phyloP scores from a whole-genome alignment of 306 rosid genomes.

The Sicyos edulis region DNA sequence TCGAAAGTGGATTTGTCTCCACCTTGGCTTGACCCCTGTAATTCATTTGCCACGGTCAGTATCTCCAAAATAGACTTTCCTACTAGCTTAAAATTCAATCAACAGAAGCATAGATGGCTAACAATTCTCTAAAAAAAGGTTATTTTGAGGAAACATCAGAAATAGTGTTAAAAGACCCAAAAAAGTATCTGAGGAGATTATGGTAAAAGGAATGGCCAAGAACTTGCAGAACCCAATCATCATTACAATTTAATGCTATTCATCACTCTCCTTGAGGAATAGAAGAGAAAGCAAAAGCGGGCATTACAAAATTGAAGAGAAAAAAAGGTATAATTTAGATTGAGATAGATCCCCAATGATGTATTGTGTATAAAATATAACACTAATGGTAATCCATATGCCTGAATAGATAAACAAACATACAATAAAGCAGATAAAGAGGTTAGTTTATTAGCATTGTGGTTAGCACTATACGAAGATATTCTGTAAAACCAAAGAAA shows the following conservation, averaged over 20 bases:
- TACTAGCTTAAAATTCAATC: neutral
- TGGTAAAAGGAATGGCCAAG: neutral
- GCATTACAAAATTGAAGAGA: neutral
- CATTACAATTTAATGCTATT: neutral
- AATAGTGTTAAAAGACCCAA: neutral
- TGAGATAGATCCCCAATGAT: neutral
- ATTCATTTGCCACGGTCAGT: conserved; percentile 20
- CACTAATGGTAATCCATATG: neutral
- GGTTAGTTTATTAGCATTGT: neutral
- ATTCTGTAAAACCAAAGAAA: neutral
- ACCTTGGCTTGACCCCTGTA: conserved; percentile 48
- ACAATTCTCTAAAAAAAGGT: neutral
- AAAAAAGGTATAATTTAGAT: neutral
- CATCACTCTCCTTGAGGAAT: neutral
- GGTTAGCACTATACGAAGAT: neutral
- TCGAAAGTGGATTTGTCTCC: conserved; percentile 33
- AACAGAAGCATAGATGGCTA: neutral
- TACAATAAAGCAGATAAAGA: neutral
- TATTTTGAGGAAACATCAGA: neutral
- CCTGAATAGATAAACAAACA: neutral
- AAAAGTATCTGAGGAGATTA: neutral
- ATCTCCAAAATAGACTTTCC: neutral
- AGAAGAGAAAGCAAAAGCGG: conserved; percentile 1
- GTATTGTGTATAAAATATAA: neutral
- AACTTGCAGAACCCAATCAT: neutral